Base-by-base conservation (phyloP, 2,329 filamentous ascomycete species). In the Verticillium isaacii region DNA sequence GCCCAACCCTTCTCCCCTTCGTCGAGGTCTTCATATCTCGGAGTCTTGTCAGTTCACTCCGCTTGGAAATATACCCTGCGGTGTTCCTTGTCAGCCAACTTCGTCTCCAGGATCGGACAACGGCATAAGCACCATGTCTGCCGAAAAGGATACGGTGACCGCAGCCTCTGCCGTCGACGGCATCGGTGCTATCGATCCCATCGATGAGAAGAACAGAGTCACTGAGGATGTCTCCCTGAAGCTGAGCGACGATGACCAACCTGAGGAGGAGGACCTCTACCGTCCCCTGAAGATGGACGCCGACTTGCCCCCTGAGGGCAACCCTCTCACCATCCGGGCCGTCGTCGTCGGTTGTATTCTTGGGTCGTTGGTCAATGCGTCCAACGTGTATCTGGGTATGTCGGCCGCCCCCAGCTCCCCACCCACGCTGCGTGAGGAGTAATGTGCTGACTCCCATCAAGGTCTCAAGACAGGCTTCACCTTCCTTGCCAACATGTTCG, bases 281-380 rank as follows among this genome's bases (percentile, higher is more conserved):
- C 65, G 70, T n/a, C 76, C 77, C 14, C 68, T 78, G 11, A 65
- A 70, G 60, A 73, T 77, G 73, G 73, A 76, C 32, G 66, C 69
- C 2, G 66, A 64, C 56, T 68, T 77, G 4, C 67, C 72, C 1
- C 77, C 80, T 59, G 77, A 82, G 65, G 68, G 75, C 14, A 73
- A 77, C 64, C 83, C 85, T 58, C 67, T 88, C 56, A 87, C 84
- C 8, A 68, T 83, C 37, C 80, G 85, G 55, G 84, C 85, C 17
- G 72, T 88, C 29, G 61, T 85, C 45, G 74, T 84, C 37, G 85
- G 85, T 56, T 78, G 82, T 60, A 68, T 83, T 52, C 80, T 85
- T 34, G 85, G 85, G 56, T 83, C 81, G 17, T 76, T 88, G 9
- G 84, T 87, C 66, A 86, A 86, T 67, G 83, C 84, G 11, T 86